Percentiles rank a stretch among this genome's conserved stretches.
phyloP scores from a whole-genome alignment of 306 rosid genomes.

The Medicago arabica region DNA sequence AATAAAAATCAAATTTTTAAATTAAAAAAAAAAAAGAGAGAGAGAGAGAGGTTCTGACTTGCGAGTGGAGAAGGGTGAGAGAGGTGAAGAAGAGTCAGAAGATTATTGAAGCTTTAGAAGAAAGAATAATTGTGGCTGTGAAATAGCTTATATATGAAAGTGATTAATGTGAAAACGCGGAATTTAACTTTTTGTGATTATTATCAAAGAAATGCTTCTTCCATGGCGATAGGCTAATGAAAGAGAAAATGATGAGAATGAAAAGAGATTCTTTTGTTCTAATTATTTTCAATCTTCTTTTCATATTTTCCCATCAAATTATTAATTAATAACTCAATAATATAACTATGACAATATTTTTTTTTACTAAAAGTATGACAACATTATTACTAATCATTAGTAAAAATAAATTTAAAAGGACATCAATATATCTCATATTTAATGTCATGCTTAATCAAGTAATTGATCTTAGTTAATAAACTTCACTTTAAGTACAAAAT shows the following conservation, averaged over 20 bases:
- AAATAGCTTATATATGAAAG: slow-evolving; percentile 20
- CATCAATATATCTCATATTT: too few species aligned
- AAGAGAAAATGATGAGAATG: not conserved
- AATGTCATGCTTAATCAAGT: too few species aligned
- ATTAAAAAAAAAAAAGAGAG: not conserved
- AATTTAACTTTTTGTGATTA: slow-evolving; percentile 14
- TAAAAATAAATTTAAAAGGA: too few species aligned
- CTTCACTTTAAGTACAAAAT: too few species aligned
- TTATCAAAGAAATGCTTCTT: slow-evolving; percentile 41
- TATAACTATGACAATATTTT: too few species aligned
- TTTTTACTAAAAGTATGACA: too few species aligned
- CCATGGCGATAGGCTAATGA: slow-evolving; percentile 45
- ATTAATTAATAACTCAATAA: too few species aligned
- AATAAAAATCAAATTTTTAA: not conserved
- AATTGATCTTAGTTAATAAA: too few species aligned
- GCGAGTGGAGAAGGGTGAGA: slow-evolving; percentile 52
- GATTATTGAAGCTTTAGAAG: slow-evolving; percentile 19
- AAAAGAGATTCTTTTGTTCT: slow-evolving; percentile 19
- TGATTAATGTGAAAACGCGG: slow-evolving; percentile 26
- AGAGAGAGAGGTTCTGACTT: slow-evolving; percentile 42
- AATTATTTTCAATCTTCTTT: slow-evolving; percentile 17
- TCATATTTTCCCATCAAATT: not conserved
- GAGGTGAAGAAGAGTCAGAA: slow-evolving; percentile 40
- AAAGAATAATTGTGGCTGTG: slow-evolving; percentile 34
- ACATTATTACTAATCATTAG: too few species aligned